Conservation (phyloP, 2,329 filamentous ascomycete genomes). For the Aspergillus tamarii region DNA sequence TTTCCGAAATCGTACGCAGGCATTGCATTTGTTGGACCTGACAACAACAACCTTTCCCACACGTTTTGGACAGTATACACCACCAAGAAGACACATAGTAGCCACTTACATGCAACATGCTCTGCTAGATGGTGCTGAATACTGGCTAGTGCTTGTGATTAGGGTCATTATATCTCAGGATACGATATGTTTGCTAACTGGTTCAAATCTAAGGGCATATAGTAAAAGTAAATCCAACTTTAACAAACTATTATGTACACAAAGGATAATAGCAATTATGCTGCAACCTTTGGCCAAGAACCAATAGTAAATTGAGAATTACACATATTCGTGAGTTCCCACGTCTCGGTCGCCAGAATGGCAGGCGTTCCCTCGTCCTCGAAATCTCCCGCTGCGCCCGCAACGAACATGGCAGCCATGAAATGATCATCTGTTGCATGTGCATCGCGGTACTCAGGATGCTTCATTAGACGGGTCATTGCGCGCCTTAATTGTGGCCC, state of each 20-base stretch:
- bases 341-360: constrained; percentile 58
- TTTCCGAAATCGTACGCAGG: too few relatives aligned
- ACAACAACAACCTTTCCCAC: too few relatives aligned
- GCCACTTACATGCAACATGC: not conserved
- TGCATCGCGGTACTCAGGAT: constrained; percentile 66
- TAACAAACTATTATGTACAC: not conserved
- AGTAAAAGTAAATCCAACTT: not conserved
- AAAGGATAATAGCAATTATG: not conserved
- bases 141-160: not conserved
- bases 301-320: constrained; percentile 64
- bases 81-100: too few relatives aligned
- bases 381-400: constrained; percentile 56
- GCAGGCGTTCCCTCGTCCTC: constrained; percentile 47
- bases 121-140: too few relatives aligned
- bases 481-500: constrained; percentile 59
- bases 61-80: too few relatives aligned
- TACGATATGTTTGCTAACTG: not conserved
- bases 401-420: constrained; percentile 67
- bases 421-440: constrained; percentile 73
- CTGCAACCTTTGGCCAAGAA: constrained; percentile 29
- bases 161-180: not conserved
- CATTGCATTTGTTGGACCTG: too few relatives aligned
- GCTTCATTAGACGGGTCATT: constrained; percentile 68
- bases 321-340: constrained; percentile 69
- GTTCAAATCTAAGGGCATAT: not conserved